Evolutionary conservation across 2,329 filamentous ascomycete species (phyloP).

Genomic region (Monosporascus sp.): DNA sequence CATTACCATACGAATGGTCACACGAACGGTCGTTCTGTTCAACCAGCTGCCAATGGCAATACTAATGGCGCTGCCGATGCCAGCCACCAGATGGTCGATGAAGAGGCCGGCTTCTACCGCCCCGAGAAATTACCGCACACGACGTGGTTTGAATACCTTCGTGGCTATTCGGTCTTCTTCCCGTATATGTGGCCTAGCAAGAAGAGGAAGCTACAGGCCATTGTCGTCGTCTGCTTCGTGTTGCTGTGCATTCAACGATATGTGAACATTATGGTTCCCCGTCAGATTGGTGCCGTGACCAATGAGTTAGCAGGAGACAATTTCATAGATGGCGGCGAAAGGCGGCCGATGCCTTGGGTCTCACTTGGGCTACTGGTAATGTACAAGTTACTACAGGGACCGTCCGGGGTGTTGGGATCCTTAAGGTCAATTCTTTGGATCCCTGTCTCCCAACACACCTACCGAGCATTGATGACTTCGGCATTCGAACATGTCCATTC

Average conservation of each 20-base stretch:
- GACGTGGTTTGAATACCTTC: constrained; percentile 94
- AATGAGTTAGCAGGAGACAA: constrained; percentile 53
- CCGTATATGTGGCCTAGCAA: constrained; percentile 95
- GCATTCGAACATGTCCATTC: constrained; percentile 97
- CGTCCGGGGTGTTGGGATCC: constrained; percentile 80
- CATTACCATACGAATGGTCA: constrained; percentile 15
- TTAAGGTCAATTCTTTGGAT: constrained; percentile 85
- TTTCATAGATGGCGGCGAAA: constrained; percentile 41
- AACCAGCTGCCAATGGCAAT: constrained; percentile 19
- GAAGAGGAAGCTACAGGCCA: constrained; percentile 63
- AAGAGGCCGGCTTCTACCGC: constrained; percentile 78
- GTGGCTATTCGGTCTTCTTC: constrained; percentile 89
- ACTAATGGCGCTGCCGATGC: constrained; percentile 35
- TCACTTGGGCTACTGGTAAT: constrained; percentile 71
- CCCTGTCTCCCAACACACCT: constrained; percentile 93
- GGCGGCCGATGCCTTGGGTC: constrained; percentile 59
- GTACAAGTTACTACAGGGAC: constrained; percentile 79
- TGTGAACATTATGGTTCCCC: constrained; percentile 81
- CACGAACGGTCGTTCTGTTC: constrained; percentile 11
- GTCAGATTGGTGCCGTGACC: constrained; percentile 76
- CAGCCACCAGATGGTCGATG: constrained; percentile 38
- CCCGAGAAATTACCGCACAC: constrained; percentile 80
- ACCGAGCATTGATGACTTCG: constrained; percentile 86
- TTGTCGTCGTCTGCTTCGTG: constrained; percentile 76
- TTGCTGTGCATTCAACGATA: constrained; percentile 75